Evolutionary conservation across 208 protist genomes (phyloP).

Genomic region (Balamuthia mandrillaris): DNA sequence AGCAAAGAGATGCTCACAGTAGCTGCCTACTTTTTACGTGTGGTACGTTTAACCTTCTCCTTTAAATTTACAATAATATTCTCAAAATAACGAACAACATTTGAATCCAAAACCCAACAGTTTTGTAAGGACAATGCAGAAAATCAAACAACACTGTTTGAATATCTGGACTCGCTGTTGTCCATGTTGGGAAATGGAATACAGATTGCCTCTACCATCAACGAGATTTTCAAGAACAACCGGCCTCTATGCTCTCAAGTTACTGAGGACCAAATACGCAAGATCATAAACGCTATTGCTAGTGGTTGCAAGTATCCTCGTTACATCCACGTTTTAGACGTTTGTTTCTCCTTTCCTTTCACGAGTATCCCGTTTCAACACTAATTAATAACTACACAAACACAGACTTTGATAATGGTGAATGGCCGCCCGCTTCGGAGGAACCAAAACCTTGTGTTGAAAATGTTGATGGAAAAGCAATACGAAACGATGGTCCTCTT

Average conservation of each 20-base stretch:
- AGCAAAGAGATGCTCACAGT: neutral
- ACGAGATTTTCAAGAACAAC: constrained; percentile 39
- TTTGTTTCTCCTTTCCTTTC: neutral
- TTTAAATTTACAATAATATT: too few relatives aligned
- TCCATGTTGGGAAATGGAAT: constrained; percentile 23
- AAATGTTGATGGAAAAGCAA: constrained; percentile 25
- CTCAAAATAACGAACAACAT: neutral
- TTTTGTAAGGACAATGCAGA: constrained; percentile 37
- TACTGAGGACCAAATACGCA: constrained; percentile 22
- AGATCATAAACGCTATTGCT: constrained; percentile 20
- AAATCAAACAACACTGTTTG: constrained; percentile 14
- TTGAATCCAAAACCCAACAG: neutral
- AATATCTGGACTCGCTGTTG: constrained; percentile 24
- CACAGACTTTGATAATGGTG: neutral
- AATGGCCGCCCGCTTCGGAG: neutral
- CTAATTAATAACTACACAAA: neutral
- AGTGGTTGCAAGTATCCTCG: neutral
- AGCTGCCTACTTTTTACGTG: neutral
- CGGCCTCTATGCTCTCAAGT: constrained; percentile 8
- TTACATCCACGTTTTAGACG: neutral
- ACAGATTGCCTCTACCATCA: constrained; percentile 15
- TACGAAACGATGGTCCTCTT: constrained; percentile 1
- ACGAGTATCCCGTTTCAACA: neutral
- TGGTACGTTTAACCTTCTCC: neutral
- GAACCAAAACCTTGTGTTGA: constrained; percentile 35